Conservation (phyloP, 805 yeast species). For the Brettanomyces naardenensis region DNA sequence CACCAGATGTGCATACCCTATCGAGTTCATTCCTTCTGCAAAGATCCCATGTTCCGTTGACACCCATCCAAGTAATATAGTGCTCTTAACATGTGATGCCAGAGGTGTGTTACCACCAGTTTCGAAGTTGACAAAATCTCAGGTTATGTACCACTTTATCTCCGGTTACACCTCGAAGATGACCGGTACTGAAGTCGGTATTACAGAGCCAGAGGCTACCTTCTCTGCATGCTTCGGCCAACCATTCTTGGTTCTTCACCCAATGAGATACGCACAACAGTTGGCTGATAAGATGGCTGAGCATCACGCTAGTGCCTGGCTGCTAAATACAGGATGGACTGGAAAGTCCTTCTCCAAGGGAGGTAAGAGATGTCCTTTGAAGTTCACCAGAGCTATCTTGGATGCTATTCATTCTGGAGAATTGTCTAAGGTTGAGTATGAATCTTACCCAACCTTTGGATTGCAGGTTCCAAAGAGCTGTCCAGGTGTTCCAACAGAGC, state of each 20-base stretch:
- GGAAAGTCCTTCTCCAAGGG: constrained; percentile 89
- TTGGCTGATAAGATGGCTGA: constrained; percentile 84
- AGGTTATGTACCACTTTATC: constrained; percentile 98
- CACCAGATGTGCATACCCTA: constrained; percentile 98
- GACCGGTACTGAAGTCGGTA: constrained; percentile 99
- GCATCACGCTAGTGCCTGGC: constrained; percentile 91
- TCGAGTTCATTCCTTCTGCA: constrained; percentile 93
- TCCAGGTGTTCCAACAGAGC: constrained; percentile 73
- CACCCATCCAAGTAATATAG: constrained; percentile 85
- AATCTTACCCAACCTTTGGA: constrained; percentile 79
- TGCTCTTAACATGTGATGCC: constrained; percentile 94
- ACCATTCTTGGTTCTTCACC: constrained; percentile 96
- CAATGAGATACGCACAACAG: constrained; percentile 96
- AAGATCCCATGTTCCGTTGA: constrained; percentile 90
- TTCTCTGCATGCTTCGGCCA: constrained; percentile 99
- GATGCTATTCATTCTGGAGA: constrained; percentile 93
- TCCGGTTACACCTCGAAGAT: constrained; percentile 98
- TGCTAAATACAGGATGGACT: constrained; percentile 97
- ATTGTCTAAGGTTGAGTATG: constrained; percentile 71
- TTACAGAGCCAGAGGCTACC: constrained; percentile 96
- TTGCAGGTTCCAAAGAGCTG: constrained; percentile 78
- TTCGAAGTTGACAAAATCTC: constrained; percentile 85
- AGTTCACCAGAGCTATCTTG: constrained; percentile 93
- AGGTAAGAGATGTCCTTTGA: constrained; percentile 95
- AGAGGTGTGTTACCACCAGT: constrained; percentile 97